Evolutionary conservation across 495 filamentous ascomycete genomes (phyloP).

Genomic region (Podospora bellae-mahoneyi): DNA sequence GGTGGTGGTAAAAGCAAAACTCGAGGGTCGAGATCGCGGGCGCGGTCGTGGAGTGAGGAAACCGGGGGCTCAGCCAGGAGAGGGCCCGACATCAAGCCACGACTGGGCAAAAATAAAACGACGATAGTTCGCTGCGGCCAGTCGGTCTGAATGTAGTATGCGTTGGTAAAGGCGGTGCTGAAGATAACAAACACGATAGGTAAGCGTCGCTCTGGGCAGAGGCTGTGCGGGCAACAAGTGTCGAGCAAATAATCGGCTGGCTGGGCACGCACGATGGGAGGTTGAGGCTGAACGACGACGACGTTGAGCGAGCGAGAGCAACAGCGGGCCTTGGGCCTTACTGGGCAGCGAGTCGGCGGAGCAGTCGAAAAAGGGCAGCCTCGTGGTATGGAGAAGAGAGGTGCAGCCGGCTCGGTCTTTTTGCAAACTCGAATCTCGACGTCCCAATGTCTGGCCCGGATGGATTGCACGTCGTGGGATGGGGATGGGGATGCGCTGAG

Average conservation of each 20-base stretch:
- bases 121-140: not conserved
- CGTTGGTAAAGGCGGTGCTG: constrained; percentile 8
- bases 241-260: constrained; percentile 7
- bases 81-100: constrained; percentile 12
- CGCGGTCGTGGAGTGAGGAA: not conserved
- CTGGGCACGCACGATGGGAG: constrained; percentile 11
- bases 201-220: constrained; percentile 10
- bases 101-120: not conserved
- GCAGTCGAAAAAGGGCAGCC: not conserved
- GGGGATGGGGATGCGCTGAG: not conserved
- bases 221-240: constrained; percentile 15
- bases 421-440: not conserved
- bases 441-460: not conserved
- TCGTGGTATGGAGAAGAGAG: not conserved
- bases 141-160: constrained; percentile 10
- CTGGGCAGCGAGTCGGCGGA: not conserved
- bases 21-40: constrained; percentile 5
- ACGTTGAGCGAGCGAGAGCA: not conserved
- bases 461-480: not conserved
- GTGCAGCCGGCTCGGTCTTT: not conserved
- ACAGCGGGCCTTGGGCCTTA: not conserved
- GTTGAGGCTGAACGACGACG: constrained; percentile 18
- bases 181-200: constrained; percentile 12
- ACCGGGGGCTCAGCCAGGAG: constrained; percentile 10
- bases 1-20: constrained; percentile 10